Evolutionary conservation across 2,329 filamentous ascomycete species (phyloP).

Genomic region (Sarocladiaceae sp.): DNA sequence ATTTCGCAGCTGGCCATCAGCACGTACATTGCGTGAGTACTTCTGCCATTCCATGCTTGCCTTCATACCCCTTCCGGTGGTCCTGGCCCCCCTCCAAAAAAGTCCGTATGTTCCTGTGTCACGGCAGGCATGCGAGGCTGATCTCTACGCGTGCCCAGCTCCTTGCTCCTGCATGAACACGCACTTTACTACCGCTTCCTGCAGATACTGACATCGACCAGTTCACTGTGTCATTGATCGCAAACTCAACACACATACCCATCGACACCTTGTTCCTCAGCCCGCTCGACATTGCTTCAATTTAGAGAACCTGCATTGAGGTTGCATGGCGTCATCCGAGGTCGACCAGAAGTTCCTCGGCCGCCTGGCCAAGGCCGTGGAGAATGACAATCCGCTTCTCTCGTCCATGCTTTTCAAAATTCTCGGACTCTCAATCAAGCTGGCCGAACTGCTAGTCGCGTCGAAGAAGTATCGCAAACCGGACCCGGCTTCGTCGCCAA

Average conservation of each 20-base stretch:
- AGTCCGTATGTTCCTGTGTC: too few species aligned
- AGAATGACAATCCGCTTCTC: slow-evolving; percentile 70
- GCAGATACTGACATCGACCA: background rate
- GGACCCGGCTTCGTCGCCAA: slow-evolving; percentile 71
- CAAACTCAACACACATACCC: too few species aligned
- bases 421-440: slow-evolving; percentile 80
- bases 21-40: background rate
- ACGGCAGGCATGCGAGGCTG: background rate
- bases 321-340: slow-evolving; percentile 84
- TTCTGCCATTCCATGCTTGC: background rate
- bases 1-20: background rate
- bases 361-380: slow-evolving; percentile 75
- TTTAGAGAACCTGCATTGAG: too few species aligned
- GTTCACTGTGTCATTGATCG: too few species aligned
- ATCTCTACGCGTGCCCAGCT: background rate
- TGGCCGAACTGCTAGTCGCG: slow-evolving; percentile 75
- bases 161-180: background rate
- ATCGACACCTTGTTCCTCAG: too few species aligned
- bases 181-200: too few species aligned
- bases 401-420: slow-evolving; percentile 84
- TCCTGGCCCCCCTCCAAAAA: too few species aligned
- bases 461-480: slow-evolving; percentile 77
- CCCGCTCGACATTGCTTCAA: too few species aligned
- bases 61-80: too few species aligned
- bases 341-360: slow-evolving; percentile 97